Evolutionary conservation across 2,329 filamentous ascomycete species (phyloP), one percentile per base, ranked within the genome.

Genomic region (Kalaharituber pfeilii): DNA sequence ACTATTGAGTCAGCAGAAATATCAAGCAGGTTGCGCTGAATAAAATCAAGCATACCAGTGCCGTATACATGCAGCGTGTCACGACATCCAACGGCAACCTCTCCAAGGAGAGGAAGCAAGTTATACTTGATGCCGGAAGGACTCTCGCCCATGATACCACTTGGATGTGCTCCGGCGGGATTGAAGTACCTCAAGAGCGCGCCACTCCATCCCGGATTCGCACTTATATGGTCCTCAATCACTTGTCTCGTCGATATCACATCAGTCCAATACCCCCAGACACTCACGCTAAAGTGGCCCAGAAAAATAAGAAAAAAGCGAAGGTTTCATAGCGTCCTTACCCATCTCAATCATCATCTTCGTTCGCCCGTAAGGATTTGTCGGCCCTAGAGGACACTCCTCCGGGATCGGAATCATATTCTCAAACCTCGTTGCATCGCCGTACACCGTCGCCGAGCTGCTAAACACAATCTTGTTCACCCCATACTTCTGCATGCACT

Each of bases 341-440:
- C 59, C 51, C 62, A 63, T 61, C 75, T 98, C 91, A 59, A 94
- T 87, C 62, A 82, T 84, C 65, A 85, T 82, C 75, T 98, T 98
- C 61, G 91, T 98, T 71, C 86, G 86, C 60, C 91, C 93, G 71
- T 98, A 98, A 25, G 89, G 87, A 75, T 96, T 98, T 62, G 91
- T 98, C 13, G 91, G 86, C 51, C 87, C 89, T 59, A 94, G 86
- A 57, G 93, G 91, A 76, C 91, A 98, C 70, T 85, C 75, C 73
- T 98, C 91, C 51, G 91, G 91, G 66, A 98, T 98, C 60, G 91
- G 91, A 62, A 98, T 98, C 91, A 98, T 98, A 76, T 93, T 83
- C 63, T 84, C 81, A 72, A 95, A 86, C 67, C 87, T 84, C 47
- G 91, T 96, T 53, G 89, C 91, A 70, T 98, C 93, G 67, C 91